Conservation (phyloP, 495 filamentous ascomycete species). For the Lepidopterella palustris region DNA sequence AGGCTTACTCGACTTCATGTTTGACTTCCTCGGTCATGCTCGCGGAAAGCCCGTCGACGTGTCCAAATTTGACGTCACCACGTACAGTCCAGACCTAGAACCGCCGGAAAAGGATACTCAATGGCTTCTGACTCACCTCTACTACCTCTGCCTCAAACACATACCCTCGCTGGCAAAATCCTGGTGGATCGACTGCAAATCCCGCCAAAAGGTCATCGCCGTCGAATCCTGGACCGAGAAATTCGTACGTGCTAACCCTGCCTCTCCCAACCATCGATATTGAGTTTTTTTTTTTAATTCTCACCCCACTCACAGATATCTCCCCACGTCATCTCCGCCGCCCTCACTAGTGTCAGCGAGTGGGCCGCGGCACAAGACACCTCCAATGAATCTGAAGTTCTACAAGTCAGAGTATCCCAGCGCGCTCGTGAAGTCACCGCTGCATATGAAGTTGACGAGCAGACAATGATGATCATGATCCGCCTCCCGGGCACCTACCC, state of each 20-base stretch:
- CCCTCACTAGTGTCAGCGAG: constrained; percentile 60
- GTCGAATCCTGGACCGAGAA: constrained; percentile 78
- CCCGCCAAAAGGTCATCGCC: constrained; percentile 66
- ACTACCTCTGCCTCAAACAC: constrained; percentile 70
- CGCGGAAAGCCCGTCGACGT: constrained; percentile 62
- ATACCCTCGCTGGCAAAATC: constrained; percentile 68
- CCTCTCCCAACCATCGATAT: background rate
- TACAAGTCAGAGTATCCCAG: constrained; percentile 65
- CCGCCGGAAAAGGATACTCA: constrained; percentile 61
- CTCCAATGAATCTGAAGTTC: constrained; percentile 59
- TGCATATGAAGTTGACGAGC: constrained; percentile 80
- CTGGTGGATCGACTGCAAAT: constrained; percentile 78
- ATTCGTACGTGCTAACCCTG: constrained; percentile 40
- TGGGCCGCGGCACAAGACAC: constrained; percentile 55
- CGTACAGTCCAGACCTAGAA: constrained; percentile 53
- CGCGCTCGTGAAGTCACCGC: constrained; percentile 68
- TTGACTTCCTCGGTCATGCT: constrained; percentile 72
- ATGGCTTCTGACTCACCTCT: constrained; percentile 80
- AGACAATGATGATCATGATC: constrained; percentile 69
- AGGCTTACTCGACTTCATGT: constrained; percentile 68
- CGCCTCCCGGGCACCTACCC: constrained; percentile 75
- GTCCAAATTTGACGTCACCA: constrained; percentile 59
- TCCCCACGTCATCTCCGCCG: constrained; percentile 66
- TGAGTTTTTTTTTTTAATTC: constrained; percentile 4
- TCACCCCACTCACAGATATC: constrained; percentile 50